These are phyloP conservation scores for Coemansia sp. DNA, from an alignment of 192 early-diverging fungal species.

Conservation along the genomic window DNA sequence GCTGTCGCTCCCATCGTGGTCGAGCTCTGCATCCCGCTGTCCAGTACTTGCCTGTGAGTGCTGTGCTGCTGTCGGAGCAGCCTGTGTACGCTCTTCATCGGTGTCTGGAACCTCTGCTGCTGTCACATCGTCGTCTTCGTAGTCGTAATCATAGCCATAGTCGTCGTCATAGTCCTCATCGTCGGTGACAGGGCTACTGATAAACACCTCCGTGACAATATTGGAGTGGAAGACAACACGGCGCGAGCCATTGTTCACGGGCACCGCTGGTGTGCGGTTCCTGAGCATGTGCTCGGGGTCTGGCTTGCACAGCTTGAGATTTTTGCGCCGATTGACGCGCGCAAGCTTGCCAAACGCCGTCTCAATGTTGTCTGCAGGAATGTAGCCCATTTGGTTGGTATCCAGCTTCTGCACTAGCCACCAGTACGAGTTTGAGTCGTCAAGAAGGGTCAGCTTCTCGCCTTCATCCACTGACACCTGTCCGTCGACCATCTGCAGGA, in stretches of 20 bases:
- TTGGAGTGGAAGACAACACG: conserved; percentile 37
- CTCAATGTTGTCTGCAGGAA: conserved; percentile 71
- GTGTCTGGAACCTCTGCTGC: conserved; percentile 11
- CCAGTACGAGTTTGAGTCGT: conserved; percentile 81
- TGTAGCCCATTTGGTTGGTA: conserved; percentile 70
- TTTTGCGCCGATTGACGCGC: conserved; percentile 64
- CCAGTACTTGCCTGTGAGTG: neutral
- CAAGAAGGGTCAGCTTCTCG: conserved; percentile 69
- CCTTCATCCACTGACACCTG: conserved; percentile 71
- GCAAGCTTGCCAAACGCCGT: conserved; percentile 66
- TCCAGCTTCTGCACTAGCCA: conserved; percentile 61
- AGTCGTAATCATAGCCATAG: conserved; percentile 36
- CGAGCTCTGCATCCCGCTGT: neutral
- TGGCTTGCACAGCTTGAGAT: conserved; percentile 56
- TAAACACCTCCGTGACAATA: conserved; percentile 41
- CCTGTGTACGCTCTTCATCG: conserved; percentile 7
- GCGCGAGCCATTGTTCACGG: conserved; percentile 22
- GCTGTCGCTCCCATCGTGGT: conserved; percentile 23
- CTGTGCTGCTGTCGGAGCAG: conserved; percentile 1
- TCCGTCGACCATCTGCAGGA: conserved; percentile 74
- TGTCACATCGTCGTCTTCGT: conserved; percentile 19
- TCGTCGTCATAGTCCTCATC: conserved; percentile 43
- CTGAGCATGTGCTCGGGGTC: conserved; percentile 40
- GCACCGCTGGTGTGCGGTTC: conserved; percentile 20
- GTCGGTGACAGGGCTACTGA: conserved; percentile 27